Conservation (phyloP, 2,329 filamentous ascomycete genomes). For the Allantophomopsis lycopodina region DNA sequence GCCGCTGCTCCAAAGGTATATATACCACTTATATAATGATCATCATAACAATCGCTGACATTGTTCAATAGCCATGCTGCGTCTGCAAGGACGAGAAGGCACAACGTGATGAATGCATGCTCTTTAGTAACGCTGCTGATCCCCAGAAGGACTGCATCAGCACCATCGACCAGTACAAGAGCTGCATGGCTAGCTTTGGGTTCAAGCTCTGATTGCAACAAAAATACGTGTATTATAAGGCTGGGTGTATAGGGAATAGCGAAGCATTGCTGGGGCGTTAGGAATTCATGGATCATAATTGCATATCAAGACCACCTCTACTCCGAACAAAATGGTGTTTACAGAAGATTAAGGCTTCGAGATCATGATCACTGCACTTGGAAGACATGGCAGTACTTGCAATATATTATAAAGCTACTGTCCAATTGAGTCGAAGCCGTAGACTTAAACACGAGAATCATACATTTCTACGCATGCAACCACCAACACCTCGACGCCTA, state of each 20-base stretch:
- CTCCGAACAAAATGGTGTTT: too few relatives aligned
- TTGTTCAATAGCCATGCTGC: constrained; percentile 67
- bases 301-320: too few relatives aligned
- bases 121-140: constrained; percentile 78
- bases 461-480: background rate
- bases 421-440: too few relatives aligned
- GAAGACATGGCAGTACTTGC: too few relatives aligned
- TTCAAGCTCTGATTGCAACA: constrained; percentile 40
- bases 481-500: background rate
- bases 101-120: constrained; percentile 93
- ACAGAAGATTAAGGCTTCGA: too few relatives aligned
- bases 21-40: constrained; percentile 3
- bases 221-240: too few relatives aligned
- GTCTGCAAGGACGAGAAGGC: constrained; percentile 95
- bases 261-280: constrained; percentile 13
- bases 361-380: too few relatives aligned
- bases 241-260: constrained; percentile 4
- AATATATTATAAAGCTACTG: too few relatives aligned
- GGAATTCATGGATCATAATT: background rate
- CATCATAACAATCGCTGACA: constrained; percentile 1
- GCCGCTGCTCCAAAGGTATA: constrained; percentile 13
- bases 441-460: too few relatives aligned
- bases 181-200: constrained; percentile 86
- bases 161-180: constrained; percentile 73
- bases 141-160: constrained; percentile 73